Evolutionary conservation across 2,329 filamentous ascomycete genomes (phyloP).

Genomic region (Tolypocladium capitatum): DNA sequence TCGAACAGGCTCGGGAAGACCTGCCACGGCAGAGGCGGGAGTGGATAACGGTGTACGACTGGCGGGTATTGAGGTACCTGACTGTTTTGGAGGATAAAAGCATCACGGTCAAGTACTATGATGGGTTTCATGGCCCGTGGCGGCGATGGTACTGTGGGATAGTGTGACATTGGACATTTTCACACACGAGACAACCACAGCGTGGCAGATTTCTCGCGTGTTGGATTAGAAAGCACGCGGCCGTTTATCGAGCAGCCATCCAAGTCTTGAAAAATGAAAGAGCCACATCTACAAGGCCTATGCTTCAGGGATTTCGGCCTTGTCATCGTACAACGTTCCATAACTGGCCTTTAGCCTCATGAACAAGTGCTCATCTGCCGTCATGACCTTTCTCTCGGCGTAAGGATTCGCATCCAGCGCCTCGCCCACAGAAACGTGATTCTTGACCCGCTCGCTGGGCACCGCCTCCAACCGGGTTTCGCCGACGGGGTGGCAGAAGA

Average conservation of each 20-base stretch:
- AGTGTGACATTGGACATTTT: constrained; percentile 17
- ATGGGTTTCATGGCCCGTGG: constrained; percentile 27
- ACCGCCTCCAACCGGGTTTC: constrained; percentile 40
- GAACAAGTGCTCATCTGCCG: constrained; percentile 49
- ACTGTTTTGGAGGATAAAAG: constrained; percentile 22
- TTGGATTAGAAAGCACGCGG: background rate
- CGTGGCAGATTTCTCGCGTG: background rate
- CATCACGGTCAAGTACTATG: constrained; percentile 17
- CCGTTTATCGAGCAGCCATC: background rate
- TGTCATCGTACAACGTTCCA: constrained; percentile 35
- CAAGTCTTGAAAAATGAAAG: background rate
- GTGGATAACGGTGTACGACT: constrained; percentile 32
- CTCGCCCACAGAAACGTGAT: constrained; percentile 20
- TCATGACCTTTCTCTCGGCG: constrained; percentile 42
- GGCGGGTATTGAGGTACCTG: constrained; percentile 29
- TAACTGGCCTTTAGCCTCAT: constrained; percentile 49
- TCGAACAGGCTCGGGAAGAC: constrained; percentile 17
- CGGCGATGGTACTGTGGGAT: constrained; percentile 30
- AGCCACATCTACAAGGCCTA: background rate
- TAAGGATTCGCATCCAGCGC: constrained; percentile 29
- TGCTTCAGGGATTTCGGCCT: background rate
- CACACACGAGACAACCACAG: background rate
- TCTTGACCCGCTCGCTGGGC: constrained; percentile 43
- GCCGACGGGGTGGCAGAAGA: constrained; percentile 53
- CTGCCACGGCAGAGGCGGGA: constrained; percentile 16